Percentiles rank a stretch among this genome's conserved stretches.
Evolutionary conservation across 169 alveolate genomes (phyloP).

Genomic region (Babesia microti): DNA sequence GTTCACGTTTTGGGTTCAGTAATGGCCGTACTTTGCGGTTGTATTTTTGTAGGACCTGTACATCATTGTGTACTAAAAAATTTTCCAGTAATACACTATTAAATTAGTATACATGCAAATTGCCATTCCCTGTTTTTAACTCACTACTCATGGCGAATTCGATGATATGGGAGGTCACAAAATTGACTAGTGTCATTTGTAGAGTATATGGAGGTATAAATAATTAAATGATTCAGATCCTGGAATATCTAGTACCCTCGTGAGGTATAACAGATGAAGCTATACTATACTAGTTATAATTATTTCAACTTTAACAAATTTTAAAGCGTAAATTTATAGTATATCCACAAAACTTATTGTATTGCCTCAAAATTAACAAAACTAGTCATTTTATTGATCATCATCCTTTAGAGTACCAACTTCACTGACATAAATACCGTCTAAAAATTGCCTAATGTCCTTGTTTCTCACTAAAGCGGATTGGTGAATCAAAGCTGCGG

Average conservation of each 20-base stretch:
- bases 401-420: slow-evolving; percentile 78
- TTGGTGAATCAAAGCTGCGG: slow-evolving; percentile 96
- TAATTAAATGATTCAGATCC: neutral
- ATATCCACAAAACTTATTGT: no score
- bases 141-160: slow-evolving; percentile 64
- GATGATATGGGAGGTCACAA: slow-evolving; percentile 71
- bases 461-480: slow-evolving; percentile 91
- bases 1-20: slow-evolving; percentile 66
- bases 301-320: neutral
- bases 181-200: slow-evolving; percentile 50
- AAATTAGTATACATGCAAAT: slow-evolving; percentile 66
- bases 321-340: no score
- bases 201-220: slow-evolving; percentile 52
- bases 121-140: slow-evolving; percentile 72
- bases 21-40: slow-evolving; percentile 72
- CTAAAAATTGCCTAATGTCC: slow-evolving; percentile 98
- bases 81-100: slow-evolving; percentile 51
- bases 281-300: neutral
- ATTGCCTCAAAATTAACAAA: no score
- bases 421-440: slow-evolving; percentile 98
- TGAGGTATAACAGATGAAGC: neutral
- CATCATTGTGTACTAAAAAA: slow-evolving; percentile 66
- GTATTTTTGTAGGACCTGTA: slow-evolving; percentile 71
- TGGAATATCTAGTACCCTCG: neutral
- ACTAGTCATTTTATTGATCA: no score